Conservation (phyloP, 257 asterid species). For the Salvia splendens region DNA sequence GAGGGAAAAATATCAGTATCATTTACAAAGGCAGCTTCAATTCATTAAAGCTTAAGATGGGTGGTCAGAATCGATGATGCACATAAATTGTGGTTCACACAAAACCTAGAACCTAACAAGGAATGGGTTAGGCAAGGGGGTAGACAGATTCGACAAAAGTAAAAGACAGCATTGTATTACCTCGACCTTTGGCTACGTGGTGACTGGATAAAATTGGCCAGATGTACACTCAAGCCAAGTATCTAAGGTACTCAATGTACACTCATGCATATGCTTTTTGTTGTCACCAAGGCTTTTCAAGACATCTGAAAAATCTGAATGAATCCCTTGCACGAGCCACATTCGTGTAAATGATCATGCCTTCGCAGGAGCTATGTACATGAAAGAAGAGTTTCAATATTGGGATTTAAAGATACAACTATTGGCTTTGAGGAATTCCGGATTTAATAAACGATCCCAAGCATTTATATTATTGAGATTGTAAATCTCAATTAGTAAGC, state of each 20-base stretch:
- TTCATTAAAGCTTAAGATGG: conserved; percentile 23
- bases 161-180: background rate
- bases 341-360: no score
- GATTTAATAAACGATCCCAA: no score
- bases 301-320: conserved; percentile 62
- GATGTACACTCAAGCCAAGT: conserved; percentile 72
- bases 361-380: no score
- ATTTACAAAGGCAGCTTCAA: conserved; percentile 19
- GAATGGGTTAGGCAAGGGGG: background rate
- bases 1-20: conserved; percentile 4
- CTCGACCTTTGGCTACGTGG: background rate
- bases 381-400: no score
- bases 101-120: background rate
- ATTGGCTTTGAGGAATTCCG: no score
- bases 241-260: conserved; percentile 85
- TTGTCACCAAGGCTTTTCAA: conserved; percentile 83
- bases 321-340: no score
- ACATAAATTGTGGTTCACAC: no score
- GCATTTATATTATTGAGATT: no score
- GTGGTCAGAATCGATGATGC: background rate
- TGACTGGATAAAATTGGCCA: background rate
- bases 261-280: conserved; percentile 94
- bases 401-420: no score
- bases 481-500: no score
- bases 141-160: background rate